Evolutionary conservation across 2,329 filamentous ascomycete genomes (phyloP).

Genomic region (Fusarium circinatum): DNA sequence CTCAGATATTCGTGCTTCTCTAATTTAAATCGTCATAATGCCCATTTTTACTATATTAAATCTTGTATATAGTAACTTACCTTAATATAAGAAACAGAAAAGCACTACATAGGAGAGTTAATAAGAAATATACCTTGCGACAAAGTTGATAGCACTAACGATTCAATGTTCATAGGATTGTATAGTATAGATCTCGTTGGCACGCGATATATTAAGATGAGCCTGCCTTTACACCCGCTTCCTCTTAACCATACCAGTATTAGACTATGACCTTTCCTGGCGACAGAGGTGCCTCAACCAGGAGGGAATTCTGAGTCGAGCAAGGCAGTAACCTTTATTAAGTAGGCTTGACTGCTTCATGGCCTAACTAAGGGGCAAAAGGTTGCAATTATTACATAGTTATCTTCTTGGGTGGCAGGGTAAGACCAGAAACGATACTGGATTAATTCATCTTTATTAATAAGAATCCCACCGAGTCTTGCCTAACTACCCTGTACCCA

Average conservation of each 20-base stretch:
- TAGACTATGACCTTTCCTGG: accelerated
- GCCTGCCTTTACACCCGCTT: accelerated
- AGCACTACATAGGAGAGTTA: not conserved
- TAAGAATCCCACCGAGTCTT: accelerated
- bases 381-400: accelerated
- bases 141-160: accelerated
- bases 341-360: accelerated
- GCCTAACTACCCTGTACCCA: accelerated
- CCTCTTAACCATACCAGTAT: accelerated
- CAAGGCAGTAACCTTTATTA: accelerated
- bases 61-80: accelerated
- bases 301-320: accelerated
- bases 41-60: accelerated
- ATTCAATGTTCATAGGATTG: accelerated
- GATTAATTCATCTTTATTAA: accelerated
- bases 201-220: accelerated
- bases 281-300: accelerated
- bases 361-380: accelerated
- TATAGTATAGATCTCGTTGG: accelerated
- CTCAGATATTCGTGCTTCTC: not conserved
- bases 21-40: accelerated
- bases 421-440: accelerated
- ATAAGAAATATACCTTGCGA: not conserved
- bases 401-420: accelerated
- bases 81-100: not conserved